These are phyloP conservation scores for Geotrichum restrictum DNA, from an alignment of 1,139 yeast species.

Conservation along the genomic window DNA sequence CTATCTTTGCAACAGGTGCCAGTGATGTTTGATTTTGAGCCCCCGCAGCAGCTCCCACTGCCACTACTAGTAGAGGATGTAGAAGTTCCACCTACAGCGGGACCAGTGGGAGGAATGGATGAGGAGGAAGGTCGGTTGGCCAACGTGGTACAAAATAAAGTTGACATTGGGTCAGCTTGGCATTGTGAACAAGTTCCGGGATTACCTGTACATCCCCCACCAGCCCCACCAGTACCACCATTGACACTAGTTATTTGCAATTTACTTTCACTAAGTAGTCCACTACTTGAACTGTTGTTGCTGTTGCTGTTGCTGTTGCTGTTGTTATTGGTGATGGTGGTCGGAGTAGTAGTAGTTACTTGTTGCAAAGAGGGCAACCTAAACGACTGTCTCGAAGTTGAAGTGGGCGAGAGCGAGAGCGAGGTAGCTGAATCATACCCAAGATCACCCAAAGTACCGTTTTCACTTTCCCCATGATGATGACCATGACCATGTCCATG, in stretches of 20 bases:
- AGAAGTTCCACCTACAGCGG: not conserved
- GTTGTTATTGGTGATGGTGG: too few species aligned
- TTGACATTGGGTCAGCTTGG: conserved; percentile 81
- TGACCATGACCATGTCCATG: too few species aligned
- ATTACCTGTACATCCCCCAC: conserved; percentile 71
- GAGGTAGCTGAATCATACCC: too few species aligned
- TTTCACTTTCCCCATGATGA: too few species aligned
- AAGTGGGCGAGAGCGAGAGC: too few species aligned
- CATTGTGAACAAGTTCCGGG: conserved; percentile 88
- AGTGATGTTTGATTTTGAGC: not conserved
- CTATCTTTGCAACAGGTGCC: conserved; percentile 11
- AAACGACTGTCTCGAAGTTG: not conserved
- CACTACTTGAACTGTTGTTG: not conserved
- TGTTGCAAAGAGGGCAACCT: not conserved
- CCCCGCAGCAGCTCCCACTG: conserved; percentile 10
- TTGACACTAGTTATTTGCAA: not conserved
- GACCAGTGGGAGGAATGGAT: not conserved
- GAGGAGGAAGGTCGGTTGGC: conserved; percentile 44
- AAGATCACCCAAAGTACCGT: too few species aligned
- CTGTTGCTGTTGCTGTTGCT: too few species aligned
- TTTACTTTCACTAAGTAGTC: not conserved
- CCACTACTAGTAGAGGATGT: too few species aligned
- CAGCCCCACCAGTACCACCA: not conserved
- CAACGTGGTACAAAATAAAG: conserved; percentile 78
- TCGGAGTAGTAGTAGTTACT: too few species aligned